Evolutionary conservation across 1,284 basidiomycete species (phyloP), one percentile per base, ranked within the genome.

Genomic region (Rhizopogon parksii): DNA sequence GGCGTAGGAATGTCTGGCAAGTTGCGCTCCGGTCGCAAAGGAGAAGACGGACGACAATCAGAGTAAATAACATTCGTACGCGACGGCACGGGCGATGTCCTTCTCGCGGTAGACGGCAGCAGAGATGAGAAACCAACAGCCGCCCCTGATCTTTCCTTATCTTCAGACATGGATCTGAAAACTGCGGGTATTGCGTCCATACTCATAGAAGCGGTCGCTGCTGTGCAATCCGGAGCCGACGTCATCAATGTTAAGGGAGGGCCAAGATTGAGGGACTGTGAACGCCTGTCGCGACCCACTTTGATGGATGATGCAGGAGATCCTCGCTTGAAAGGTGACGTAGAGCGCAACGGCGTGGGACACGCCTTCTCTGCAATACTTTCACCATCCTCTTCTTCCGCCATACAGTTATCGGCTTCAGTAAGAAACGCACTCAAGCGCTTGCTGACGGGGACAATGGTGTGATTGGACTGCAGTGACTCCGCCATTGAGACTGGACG

Each of bases 401-500:
- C 67, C 65, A 74, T 73, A 34, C 66, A 68, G 61, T 81, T 83
- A 53, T 85, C 82, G 17, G 78, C 73, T 57, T 86, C 85, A 4
- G 75, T 77, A 46, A 85, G 70, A 34, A 87, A 69, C 3, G 83
- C 79, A 61, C 86, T 88, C 42, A 83, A 66, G 19, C 86, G 76
- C 63, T 78, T 82, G 63, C 76, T 79, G 21, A 72, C 69, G 8
- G 82, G 73, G 2, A 85, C 78, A 49, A 88, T 69, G 17, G 85
- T 88, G 59, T 82, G 75, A 9, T 73, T 82, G 6, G 84, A 87
- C 48, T 85, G 83, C 50, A 86, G 68, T 0, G 83, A 85, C 52
- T 86, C 85, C 5, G 83, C 84, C 66, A 83, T 78, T 6, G 86
- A 88, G 24, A 84, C 83, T 4, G 86, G 85, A 14, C 85, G 74